Conservation (phyloP, 148 eudicot genomes). For the Diospyros lotus region DNA sequence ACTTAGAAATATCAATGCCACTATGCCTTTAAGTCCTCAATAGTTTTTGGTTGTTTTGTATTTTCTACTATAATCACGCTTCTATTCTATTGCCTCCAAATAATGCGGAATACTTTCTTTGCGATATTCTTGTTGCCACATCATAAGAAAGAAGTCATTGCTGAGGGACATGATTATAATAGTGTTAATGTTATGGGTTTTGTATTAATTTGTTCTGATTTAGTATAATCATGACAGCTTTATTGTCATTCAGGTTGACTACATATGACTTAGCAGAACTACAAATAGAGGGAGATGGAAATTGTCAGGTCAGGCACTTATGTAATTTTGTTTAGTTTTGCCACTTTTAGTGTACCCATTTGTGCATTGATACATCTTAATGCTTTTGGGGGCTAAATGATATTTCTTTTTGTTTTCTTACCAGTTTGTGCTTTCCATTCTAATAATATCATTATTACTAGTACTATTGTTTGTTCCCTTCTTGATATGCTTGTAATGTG, state of each 20-base stretch:
- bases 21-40: neutral
- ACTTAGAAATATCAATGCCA: neutral
- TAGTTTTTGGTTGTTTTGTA: neutral
- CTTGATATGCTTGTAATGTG: neutral
- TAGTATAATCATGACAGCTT: neutral
- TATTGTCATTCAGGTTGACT: conserved; percentile 44
- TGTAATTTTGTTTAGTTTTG: neutral
- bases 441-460: too few relatives aligned
- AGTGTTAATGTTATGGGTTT: neutral
- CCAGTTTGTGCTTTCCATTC: neutral
- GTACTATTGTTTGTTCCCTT: neutral
- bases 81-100: neutral
- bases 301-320: conserved; percentile 60
- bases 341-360: neutral
- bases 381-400: neutral
- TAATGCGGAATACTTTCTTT: neutral
- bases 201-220: neutral
- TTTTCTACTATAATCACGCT: neutral
- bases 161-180: neutral
- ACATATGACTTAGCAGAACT: conserved; percentile 70
- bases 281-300: conserved; percentile 77
- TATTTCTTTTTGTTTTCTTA: neutral
- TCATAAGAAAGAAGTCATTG: neutral
- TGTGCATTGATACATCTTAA: neutral
- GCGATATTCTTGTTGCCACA: neutral